These are phyloP conservation scores for Peterozyma toletana DNA, from an alignment of 805 yeast genomes.

Conservation along the genomic window DNA sequence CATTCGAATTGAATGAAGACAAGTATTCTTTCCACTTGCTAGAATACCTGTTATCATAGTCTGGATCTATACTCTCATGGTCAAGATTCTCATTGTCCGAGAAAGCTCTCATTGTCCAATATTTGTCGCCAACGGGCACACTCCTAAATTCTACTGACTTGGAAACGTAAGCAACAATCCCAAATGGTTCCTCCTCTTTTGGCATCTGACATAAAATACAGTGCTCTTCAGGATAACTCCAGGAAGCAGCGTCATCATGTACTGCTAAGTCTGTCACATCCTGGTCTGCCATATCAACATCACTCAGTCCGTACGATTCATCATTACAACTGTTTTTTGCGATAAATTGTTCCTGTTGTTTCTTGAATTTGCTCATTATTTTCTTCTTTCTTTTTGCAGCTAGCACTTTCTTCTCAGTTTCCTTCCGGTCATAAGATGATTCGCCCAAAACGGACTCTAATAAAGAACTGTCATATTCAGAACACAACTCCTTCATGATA, in stretches of 20 bases:
- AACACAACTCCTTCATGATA: constrained; percentile 27
- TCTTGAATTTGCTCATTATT: constrained; percentile 70
- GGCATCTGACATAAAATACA: constrained; percentile 84
- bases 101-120: constrained; percentile 62
- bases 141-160: constrained; percentile 53
- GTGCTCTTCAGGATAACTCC: constrained; percentile 68
- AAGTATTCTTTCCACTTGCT: constrained; percentile 32
- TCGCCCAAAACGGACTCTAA: constrained; percentile 6
- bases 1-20: constrained; percentile 23
- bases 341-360: constrained; percentile 73
- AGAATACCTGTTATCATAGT: neutral
- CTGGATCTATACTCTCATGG: constrained; percentile 9
- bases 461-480: constrained; percentile 19
- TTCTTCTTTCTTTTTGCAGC: constrained; percentile 68
- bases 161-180: constrained; percentile 59
- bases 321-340: constrained; percentile 2
- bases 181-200: constrained; percentile 60
- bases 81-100: constrained; percentile 40
- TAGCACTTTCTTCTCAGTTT: constrained; percentile 48
- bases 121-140: constrained; percentile 54
- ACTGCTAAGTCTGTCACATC: constrained; percentile 32
- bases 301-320: constrained; percentile 7
- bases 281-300: constrained; percentile 11
- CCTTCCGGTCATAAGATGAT: constrained; percentile 15
- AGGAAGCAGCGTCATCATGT: constrained; percentile 31